These are phyloP conservation scores for Metarhizium album DNA, from an alignment of 2,329 filamentous ascomycete species.

Conservation along the genomic window DNA sequence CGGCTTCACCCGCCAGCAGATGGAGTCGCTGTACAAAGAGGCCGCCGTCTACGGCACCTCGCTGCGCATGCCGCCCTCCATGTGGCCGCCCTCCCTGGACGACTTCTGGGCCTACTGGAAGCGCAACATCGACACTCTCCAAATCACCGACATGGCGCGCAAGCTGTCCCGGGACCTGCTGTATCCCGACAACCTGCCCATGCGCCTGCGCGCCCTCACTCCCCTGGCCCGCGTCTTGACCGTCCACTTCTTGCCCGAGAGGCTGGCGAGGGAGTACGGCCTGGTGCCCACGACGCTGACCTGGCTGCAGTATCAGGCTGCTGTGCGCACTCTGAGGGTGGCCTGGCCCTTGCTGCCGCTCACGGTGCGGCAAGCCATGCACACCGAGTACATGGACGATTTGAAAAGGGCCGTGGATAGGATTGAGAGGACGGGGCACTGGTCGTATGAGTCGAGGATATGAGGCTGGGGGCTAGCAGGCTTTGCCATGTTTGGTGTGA, in stretches of 20 bases:
- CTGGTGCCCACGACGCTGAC: conserved; percentile 11
- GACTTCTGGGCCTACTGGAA: conserved; percentile 29
- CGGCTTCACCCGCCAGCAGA: conserved; percentile 15
- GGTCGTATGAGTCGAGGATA: neutral
- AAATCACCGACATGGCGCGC: conserved; percentile 21
- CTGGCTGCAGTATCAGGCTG: conserved; percentile 13
- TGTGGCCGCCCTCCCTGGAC: conserved; percentile 23
- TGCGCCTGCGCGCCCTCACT: conserved; percentile 10
- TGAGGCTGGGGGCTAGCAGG: neutral
- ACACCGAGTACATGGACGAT: conserved; percentile 15
- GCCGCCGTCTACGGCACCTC: conserved; percentile 19
- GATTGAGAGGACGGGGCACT: conserved; percentile 12
- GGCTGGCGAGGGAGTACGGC: conserved; percentile 16
- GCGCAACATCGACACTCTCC: conserved; percentile 19
- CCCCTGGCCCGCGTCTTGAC: conserved; percentile 13
- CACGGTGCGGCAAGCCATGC: conserved; percentile 11
- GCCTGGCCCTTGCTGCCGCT: conserved; percentile 10
- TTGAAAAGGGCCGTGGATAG: conserved; percentile 12
- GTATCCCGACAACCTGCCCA: conserved; percentile 14
- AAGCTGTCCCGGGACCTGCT: conserved; percentile 15
- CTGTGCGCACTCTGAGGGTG: neutral
- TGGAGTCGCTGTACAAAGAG: conserved; percentile 17
- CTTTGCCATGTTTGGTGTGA: neutral
- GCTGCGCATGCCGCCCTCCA: conserved; percentile 20
- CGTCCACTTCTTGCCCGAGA: conserved; percentile 8